Evolutionary conservation across 148 eudicot genomes (phyloP).

Genomic region (Rhododendron molle): DNA sequence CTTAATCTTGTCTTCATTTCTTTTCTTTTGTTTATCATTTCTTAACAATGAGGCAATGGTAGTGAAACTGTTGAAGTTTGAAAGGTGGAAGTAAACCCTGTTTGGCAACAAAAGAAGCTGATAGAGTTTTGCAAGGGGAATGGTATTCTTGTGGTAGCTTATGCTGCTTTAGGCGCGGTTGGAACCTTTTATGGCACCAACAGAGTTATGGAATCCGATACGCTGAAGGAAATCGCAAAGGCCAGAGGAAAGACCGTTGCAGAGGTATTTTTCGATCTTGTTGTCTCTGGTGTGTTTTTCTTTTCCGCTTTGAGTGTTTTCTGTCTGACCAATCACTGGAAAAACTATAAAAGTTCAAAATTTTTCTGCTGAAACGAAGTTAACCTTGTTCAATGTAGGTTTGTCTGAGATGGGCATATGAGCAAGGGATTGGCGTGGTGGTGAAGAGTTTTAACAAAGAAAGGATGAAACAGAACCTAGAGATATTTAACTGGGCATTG

Average conservation of each 20-base stretch:
- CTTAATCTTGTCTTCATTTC: not conserved
- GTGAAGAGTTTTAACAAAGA: constrained; percentile 31
- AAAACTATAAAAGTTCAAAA: not conserved
- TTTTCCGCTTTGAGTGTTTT: not conserved
- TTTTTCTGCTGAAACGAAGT: not conserved
- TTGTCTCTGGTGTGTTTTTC: not conserved
- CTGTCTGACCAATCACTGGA: not conserved
- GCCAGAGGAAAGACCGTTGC: constrained; percentile 51
- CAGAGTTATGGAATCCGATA: constrained; percentile 37
- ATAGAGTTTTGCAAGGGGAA: constrained; percentile 47
- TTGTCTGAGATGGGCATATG: constrained; percentile 45
- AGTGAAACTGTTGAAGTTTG: constrained; percentile 10
- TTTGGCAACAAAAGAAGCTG: constrained; percentile 66
- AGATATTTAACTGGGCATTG: constrained; percentile 41
- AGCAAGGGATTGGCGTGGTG: constrained; percentile 42
- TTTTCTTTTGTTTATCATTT: not conserved
- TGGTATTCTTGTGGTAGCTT: constrained; percentile 41
- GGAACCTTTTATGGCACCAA: constrained; percentile 45
- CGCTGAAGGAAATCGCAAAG: constrained; percentile 45
- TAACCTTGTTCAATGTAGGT: constrained; percentile 20
- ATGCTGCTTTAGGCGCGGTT: constrained; percentile 39
- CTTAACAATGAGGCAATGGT: not conserved
- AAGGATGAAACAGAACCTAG: constrained; percentile 53
- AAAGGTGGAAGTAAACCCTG: constrained; percentile 63
- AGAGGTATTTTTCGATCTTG: constrained; percentile 28